A percentile compares a stretch with the other conserved stretches of the same genome.
Evolutionary conservation across 1,284 basidiomycete genomes (phyloP).

Genomic region (Tilletia horrida): DNA sequence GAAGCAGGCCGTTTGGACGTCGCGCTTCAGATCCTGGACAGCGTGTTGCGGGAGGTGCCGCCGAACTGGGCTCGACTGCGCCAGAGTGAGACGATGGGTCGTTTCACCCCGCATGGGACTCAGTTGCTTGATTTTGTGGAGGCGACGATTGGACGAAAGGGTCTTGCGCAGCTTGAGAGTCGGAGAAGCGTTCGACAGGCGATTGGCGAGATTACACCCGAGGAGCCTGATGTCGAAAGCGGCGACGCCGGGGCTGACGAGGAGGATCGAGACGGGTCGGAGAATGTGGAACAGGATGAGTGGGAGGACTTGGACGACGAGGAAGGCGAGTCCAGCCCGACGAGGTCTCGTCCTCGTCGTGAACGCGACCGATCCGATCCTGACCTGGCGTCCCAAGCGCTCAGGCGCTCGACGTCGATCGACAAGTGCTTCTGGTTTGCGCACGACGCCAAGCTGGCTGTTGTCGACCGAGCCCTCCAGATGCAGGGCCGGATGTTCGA

Average conservation of each 20-base stretch:
- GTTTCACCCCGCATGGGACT: background rate
- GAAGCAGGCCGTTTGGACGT: conserved; percentile 74
- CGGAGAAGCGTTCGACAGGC: background rate
- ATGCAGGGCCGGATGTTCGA: background rate
- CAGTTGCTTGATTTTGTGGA: background rate
- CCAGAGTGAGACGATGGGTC: background rate
- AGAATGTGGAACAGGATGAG: no score
- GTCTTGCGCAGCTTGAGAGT: background rate
- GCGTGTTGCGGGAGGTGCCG: conserved; percentile 61
- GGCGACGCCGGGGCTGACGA: background rate
- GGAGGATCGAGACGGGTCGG: background rate
- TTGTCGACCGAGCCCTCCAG: background rate
- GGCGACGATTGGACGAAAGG: background rate
- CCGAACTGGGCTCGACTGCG: background rate
- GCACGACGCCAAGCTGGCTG: conserved; percentile 2
- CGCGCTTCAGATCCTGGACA: conserved; percentile 78
- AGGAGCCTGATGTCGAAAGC: background rate
- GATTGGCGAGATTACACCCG: background rate
- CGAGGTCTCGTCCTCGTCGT: background rate
- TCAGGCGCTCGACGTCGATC: background rate
- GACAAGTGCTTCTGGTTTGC: conserved; percentile 18
- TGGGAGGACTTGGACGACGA: no score
- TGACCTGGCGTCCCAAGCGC: background rate
- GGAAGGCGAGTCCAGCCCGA: no score
- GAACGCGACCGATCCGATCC: background rate